Evolutionary conservation across 1,284 basidiomycete species (phyloP), one percentile per base, ranked within the genome.

Genomic region (Somion occarium): DNA sequence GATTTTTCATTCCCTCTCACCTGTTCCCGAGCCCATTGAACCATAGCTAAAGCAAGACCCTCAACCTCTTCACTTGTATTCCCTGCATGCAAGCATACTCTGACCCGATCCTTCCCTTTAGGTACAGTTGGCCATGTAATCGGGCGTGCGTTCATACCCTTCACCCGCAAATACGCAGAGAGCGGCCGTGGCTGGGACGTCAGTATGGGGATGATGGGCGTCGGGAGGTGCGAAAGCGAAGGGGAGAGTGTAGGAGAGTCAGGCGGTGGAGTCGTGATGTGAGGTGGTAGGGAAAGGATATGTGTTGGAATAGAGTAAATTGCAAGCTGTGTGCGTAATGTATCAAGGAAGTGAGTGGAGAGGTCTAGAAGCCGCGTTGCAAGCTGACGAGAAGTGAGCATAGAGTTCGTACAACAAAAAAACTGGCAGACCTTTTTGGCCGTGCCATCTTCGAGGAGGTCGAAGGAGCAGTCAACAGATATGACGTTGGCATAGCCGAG

Each of bases 81-180:
- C 1, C 75, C 78, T 0, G 91, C 81, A 64, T 93, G 91, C 37
- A 95, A 64, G 67, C 93, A 96, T 19, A 95, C 79, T 0, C 93
- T 71, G 3, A 95, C 83, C n/a, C 92, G 79, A 49, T 93, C 88
- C 50, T 79, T 77, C 9, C 89, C 91, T 54, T 83, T 85, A 0
- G 91, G 89, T 0, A 95, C 92, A 0, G 91, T 94, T 0, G 89
- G 90, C 73, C 83, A 86, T 18, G 83, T 85, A 49, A 95, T 93
- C 0, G 91, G 85, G 2, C 90, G 81, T 0, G 86, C 88, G 58
- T 88, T 82, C 61, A 88, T 71, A 0, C 85, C 83, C 5, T 73
- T 71, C 9, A 19, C 5, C 42, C 78, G 74, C 22, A 94, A 81
- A 61, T 82, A 75, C 1, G 78, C 73, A 0, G 91, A 85, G 20